A percentile compares a stretch with the other conserved stretches of the same genome.
phyloP scores from a whole-genome alignment of 2,329 filamentous ascomycete species.

The Thermoascus crustaceus region DNA sequence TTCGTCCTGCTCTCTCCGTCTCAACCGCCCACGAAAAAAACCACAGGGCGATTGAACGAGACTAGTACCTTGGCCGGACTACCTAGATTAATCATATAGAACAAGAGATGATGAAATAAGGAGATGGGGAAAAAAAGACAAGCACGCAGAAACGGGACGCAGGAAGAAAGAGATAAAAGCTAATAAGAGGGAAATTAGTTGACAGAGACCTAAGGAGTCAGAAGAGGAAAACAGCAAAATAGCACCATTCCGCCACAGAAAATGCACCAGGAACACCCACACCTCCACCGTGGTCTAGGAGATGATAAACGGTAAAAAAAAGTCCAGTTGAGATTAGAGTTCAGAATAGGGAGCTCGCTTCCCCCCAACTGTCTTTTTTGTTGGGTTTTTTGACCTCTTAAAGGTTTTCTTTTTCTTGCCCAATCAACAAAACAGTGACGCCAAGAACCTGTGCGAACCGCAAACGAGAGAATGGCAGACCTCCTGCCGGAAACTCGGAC shows the following conservation, averaged over 20 bases:
- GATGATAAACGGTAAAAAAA: conserved; percentile 20
- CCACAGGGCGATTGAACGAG: not conserved
- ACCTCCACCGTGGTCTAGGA: conserved; percentile 28
- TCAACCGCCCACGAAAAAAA: too few relatives aligned
- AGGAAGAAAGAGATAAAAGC: conserved; percentile 3
- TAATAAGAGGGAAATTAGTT: conserved; percentile 4
- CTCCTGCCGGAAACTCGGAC: not conserved
- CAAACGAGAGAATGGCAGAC: not conserved
- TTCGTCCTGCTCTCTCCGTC: too few relatives aligned
- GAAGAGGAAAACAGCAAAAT: conserved; percentile 5
- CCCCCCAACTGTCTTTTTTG: conserved; percentile 10
- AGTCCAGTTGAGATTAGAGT: conserved; percentile 21
- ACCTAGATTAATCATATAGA: conserved; percentile 1
- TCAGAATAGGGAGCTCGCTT: conserved; percentile 11
- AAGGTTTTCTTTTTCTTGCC: conserved; percentile 10
- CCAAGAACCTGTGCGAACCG: not conserved
- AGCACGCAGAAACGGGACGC: not conserved
- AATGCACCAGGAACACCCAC: conserved; percentile 32
- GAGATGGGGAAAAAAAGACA: not conserved
- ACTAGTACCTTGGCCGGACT: not conserved
- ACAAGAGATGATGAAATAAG: not conserved
- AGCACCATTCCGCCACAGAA: conserved; percentile 13
- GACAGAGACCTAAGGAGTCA: conserved; percentile 1
- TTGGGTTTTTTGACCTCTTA: conserved; percentile 14
- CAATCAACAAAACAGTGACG: conserved; percentile 6